Evolutionary conservation across 2,329 filamentous ascomycete species (phyloP).

Genomic region (Alternaria atra): DNA sequence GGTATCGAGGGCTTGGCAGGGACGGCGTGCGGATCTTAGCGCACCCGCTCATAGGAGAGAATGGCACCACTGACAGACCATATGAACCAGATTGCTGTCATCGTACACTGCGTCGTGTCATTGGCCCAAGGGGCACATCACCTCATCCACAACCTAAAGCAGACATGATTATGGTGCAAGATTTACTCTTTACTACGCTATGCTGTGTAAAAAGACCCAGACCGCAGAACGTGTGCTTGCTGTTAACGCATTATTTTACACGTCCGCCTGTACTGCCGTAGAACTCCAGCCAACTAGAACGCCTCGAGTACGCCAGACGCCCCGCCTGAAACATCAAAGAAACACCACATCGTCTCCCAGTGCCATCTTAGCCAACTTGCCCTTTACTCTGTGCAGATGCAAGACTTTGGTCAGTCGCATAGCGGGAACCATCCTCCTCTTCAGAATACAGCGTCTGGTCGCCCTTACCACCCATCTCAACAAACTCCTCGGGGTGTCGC

Average conservation of each 20-base stretch:
- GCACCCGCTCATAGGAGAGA: slow-evolving; percentile 15
- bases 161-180: neutral
- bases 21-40: slow-evolving; percentile 20
- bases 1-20: slow-evolving; percentile 28
- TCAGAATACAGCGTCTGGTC: slow-evolving; percentile 77
- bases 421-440: slow-evolving; percentile 62
- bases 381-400: slow-evolving; percentile 15
- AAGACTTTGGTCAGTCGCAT: slow-evolving; percentile 35
- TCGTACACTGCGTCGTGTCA: slow-evolving; percentile 29
- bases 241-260: slow-evolving; percentile 26
- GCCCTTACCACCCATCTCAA: slow-evolving; percentile 84
- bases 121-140: slow-evolving; percentile 24
- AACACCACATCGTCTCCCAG: neutral
- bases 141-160: neutral
- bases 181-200: slow-evolving; percentile 6
- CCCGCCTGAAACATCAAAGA: neutral
- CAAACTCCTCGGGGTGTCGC: slow-evolving; percentile 78
- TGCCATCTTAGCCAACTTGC: neutral
- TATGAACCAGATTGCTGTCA: slow-evolving; percentile 8
- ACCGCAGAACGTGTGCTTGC: neutral
- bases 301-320: slow-evolving; percentile 17
- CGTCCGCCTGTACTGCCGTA: slow-evolving; percentile 3
- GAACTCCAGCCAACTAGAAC: slow-evolving; percentile 26
- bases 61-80: slow-evolving; percentile 40
- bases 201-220: neutral